Percentiles rank a stretch among this genome's conserved stretches.
These are phyloP conservation scores for Nakazawaea laoshanensis DNA, from an alignment of 805 yeast species.

Conservation along the genomic window DNA sequence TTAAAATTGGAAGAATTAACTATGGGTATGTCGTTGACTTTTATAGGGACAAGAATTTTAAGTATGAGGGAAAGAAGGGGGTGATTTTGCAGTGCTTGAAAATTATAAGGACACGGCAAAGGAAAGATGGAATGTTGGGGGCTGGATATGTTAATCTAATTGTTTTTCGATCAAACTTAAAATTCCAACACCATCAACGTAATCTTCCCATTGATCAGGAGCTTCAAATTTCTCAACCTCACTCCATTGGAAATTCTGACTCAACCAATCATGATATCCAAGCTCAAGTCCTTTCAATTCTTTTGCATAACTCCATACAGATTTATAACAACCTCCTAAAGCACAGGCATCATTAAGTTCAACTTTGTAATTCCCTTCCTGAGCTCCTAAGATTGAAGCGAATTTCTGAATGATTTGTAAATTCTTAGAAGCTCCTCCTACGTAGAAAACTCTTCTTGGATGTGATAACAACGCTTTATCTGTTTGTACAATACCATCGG, in stretches of 20 bases:
- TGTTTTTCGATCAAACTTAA: conserved; percentile 32
- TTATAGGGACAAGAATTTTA: too few species aligned
- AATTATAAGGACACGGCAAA: too few species aligned
- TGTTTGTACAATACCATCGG: conserved; percentile 43
- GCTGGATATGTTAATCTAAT: too few species aligned
- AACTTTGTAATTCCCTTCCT: conserved; percentile 56
- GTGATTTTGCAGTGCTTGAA: too few species aligned
- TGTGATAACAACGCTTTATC: conserved; percentile 33
- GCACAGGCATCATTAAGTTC: conserved; percentile 90
- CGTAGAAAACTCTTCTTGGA: conserved; percentile 70
- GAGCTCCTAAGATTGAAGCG: conserved; percentile 62
- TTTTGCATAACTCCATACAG: conserved; percentile 56
- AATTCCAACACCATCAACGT: conserved; percentile 44
- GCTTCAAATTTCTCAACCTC: conserved; percentile 33
- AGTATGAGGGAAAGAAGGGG: too few species aligned
- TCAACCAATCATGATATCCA: conserved; percentile 36
- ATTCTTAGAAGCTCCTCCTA: conserved; percentile 84
- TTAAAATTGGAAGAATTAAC: too few species aligned
- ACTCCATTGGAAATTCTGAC: conserved; percentile 38
- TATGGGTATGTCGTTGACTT: too few species aligned
- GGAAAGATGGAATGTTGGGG: too few species aligned
- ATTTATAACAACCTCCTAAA: conserved; percentile 82
- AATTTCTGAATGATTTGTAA: conserved; percentile 57
- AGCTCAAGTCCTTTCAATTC: conserved; percentile 18
- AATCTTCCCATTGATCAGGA: conserved; percentile 37